Evolutionary conservation across 106 monocot species (phyloP), one percentile per base, ranked within the genome.

Genomic region (Posidonia australis): DNA sequence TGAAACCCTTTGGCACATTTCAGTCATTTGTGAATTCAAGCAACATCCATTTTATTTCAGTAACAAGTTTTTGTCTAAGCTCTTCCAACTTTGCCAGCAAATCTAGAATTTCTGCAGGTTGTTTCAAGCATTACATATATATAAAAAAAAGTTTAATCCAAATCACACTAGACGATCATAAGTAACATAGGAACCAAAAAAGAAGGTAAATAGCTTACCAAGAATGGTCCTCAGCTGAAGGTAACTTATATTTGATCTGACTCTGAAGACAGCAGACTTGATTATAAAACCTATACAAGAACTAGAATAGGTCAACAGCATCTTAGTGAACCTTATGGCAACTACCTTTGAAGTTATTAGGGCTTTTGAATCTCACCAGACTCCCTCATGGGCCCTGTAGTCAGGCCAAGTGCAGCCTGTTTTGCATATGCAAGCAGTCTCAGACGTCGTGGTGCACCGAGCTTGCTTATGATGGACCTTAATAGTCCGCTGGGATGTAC

Each of bases 341-440:
- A 72, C 0, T 10, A 32, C 52, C 14, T 23, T 10, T 63, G 4
- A 14, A 14, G 10, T 23, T 41, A 61, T 36, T 16, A 51, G 26
- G 36, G 25, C 18, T 29, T 11, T 21, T 57, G 30, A 19, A 27
- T 26, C 22, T 60, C 58, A 94, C 94, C 90, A 46, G 67, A 25
- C 6, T 86, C 52, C 1, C n/a, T 26, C 28, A 51, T 52, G 46
- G 60, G 11, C 23, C 67, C 58, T 55, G 41, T 57, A 30, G 76
- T 68, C 48, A 86, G 81, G 55, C 94, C 94, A 70, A 80, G 80
- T 14, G 78, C 48, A 56, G 94, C 90, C 72, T 80, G 80, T 80
- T 78, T 90, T 57, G 86, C 90, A 66, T 90, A 94, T 6, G 79
- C 47, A 54, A 86, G 76, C 54, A 90, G 83, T 12, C 89, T 79